Percentiles rank a stretch among this genome's conserved stretches.
phyloP scores from a whole-genome alignment of 805 yeast genomes.

The Teunomyces cretensis region DNA sequence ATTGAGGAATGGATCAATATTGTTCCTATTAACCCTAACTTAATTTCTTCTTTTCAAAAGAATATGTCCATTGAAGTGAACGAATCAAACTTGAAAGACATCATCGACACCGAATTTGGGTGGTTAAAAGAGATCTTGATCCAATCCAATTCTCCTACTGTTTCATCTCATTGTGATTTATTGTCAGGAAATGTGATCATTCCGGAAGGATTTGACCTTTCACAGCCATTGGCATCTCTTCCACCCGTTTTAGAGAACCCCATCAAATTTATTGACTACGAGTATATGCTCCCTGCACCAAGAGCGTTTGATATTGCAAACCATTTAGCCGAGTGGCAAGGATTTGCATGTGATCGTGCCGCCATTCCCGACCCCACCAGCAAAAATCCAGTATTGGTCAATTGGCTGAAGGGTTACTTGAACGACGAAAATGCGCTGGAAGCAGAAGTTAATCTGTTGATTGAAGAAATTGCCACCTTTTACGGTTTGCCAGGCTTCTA shows the following conservation, averaged over 20 bases:
- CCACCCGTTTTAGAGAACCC: conserved; percentile 33
- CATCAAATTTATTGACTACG: conserved; percentile 66
- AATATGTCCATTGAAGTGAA: conserved; percentile 24
- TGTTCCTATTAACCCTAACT: conserved; percentile 51
- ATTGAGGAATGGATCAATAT: conserved; percentile 61
- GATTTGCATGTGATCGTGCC: conserved; percentile 65
- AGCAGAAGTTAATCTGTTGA: conserved; percentile 41
- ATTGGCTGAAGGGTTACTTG: conserved; percentile 63
- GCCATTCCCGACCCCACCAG: conserved; percentile 55
- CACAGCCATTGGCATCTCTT: conserved; percentile 12
- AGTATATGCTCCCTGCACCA: conserved; percentile 70
- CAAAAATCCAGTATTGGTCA: conserved; percentile 44
- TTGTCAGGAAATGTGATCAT: conserved; percentile 72
- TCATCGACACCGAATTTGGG: conserved; percentile 48
- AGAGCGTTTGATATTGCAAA: conserved; percentile 74
- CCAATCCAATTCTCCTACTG: conserved; percentile 48
- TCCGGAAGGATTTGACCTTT: conserved; percentile 36
- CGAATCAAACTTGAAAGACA: conserved; percentile 30
- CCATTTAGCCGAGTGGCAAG: conserved; percentile 81
- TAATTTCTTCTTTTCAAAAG: conserved; percentile 33
- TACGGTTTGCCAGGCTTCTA: conserved; percentile 82
- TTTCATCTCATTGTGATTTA: conserved; percentile 70
- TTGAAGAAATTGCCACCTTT: conserved; percentile 56
- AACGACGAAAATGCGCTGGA: conserved; percentile 26
- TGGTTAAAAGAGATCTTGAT: conserved; percentile 51